Base-by-base conservation (phyloP, 2,329 filamentous ascomycete genomes). In the Ilyonectria destructans region DNA sequence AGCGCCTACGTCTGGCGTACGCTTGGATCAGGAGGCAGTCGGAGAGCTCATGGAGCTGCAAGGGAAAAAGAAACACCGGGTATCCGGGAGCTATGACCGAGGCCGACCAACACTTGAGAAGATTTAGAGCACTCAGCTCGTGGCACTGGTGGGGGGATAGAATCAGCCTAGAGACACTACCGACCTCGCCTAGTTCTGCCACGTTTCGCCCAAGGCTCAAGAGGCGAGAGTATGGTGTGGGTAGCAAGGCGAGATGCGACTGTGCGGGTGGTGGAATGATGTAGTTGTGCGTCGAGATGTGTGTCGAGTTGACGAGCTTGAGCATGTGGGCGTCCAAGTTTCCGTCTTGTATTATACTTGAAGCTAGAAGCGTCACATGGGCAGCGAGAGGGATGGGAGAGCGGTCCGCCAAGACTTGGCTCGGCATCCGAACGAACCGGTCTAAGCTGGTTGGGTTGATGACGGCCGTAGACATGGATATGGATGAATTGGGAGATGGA, bases 331-430 rank as follows among this genome's bases (percentile, higher is more conserved):
- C 4, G 26, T 55, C 15, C 26, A 6, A 54, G 33, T 17, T 31
- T 46, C 35, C 35, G 5, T 46, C 17, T 17, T 9, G 31, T 35
- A 43, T 49, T 63, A 31, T 63, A 63, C 33, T 23, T 63, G 60
- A 63, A 37, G 60, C 60, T 23, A 31, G 23, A 19, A 57, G 31
- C 33, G 60, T 63, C 33, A n/a, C 52, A 63, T 29, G 23, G 43
- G 46, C 19, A 33, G 12, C 9, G 15, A 52, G 19, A 6, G 37
- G 37, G 19, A 17, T 23, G 31, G 13, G 46, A 23, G 56, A 29
- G 55, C 59, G 37, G 52, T 21, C 48, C 35, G 61, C 29, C 33
- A 52, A 45, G 33, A 9, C 23, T n/a, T 35, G 49, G 31, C 31
- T 33, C 31, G 31, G 31, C 31, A 33, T 33, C 31, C 31, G 31